Evolutionary conservation across 1,284 basidiomycete species (phyloP), one percentile per base, ranked within the genome.

Genomic region (Ceratobasidium sp.): DNA sequence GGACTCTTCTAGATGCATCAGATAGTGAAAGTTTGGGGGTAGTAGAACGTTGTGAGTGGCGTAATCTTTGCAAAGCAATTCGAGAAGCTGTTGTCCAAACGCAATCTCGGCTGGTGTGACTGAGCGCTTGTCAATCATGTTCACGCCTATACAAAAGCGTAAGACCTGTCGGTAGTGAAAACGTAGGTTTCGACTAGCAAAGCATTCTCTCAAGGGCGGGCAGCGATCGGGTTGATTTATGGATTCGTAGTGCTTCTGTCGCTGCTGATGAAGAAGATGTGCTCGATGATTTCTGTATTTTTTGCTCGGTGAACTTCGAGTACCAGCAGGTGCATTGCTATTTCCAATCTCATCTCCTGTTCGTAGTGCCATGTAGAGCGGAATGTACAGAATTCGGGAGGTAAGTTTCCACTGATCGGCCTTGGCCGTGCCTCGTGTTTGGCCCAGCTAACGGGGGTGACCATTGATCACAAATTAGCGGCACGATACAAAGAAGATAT

Each of bases 331-430:
- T 8, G 50, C 55, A 3, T 34, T 6, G 1, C 23, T 21, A 3
- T 21, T 3, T 1, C 16, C 26, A 23, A 70, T 70, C 0, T 2
- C 2, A 28, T 70, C 43, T 0, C 67, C 55, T n/a, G 58, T n/a
- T 3, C 45, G 32, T 14, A 70, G 28, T 8, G 55, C 67, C 8
- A 70, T 6, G 28, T 48, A 70, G 6, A 70, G 18, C 0, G 32
- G 55, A 5, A 70, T 23, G 30, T 39, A 34, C 16, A 70, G 57
- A 3, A 70, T 9, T 6, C 34, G 23, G 18, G 55, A 8, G 16
- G 34, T 26, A 1, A 70, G 32, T 23, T 70, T 70, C 28, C 30
- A 36, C n/a, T 70, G 67, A 48, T 70, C 53, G 1, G 67, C 67
- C 30, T 70, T 70, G 28, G 23, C 26, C n/a, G 18, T 26, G 0